These are phyloP conservation scores for Macrolepiota fuliginosa DNA, from an alignment of 768 basidiomycete species.

Conservation along the genomic window DNA sequence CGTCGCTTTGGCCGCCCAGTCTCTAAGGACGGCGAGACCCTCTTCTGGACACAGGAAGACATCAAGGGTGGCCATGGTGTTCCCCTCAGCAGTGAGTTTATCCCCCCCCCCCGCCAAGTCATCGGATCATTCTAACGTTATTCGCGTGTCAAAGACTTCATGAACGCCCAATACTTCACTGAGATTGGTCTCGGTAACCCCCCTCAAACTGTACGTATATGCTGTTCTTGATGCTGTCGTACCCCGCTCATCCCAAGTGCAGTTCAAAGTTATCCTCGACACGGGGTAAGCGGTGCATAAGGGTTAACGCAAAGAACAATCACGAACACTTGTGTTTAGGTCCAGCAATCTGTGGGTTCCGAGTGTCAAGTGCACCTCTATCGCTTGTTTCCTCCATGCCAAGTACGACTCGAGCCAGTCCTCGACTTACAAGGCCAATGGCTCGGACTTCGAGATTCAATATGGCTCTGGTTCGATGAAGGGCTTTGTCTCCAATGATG, in stretches of 20 bases:
- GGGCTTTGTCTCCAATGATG: slow-evolving; percentile 89
- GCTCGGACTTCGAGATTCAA: slow-evolving; percentile 82
- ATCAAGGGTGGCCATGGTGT: slow-evolving; percentile 79
- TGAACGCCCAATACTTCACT: slow-evolving; percentile 97
- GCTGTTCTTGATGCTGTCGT: neutral
- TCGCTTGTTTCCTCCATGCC: slow-evolving; percentile 90
- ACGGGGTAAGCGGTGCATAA: slow-evolving; percentile 56
- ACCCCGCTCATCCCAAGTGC: slow-evolving; percentile 11
- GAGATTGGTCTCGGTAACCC: slow-evolving; percentile 84
- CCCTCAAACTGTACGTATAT: slow-evolving; percentile 63
- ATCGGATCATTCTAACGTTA: neutral
- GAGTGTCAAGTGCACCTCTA: slow-evolving; percentile 74
- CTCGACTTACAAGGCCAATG: slow-evolving; percentile 87
- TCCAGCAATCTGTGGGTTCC: slow-evolving; percentile 97
- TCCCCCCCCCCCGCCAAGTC: neutral
- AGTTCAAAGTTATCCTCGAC: slow-evolving; percentile 95
- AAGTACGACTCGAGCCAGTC: slow-evolving; percentile 87
- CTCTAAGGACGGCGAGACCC: slow-evolving; percentile 47
- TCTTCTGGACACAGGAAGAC: slow-evolving; percentile 82
- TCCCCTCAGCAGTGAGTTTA: slow-evolving; percentile 82
- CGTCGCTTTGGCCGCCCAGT: slow-evolving; percentile 47
- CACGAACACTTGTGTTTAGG: slow-evolving; percentile 29
- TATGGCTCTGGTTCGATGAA: slow-evolving; percentile 98
- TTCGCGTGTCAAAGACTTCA: slow-evolving; percentile 64
- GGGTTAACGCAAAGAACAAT: neutral